phyloP scores from a whole-genome alignment of 2,329 filamentous ascomycete genomes.

The Diaporthe sp. region DNA sequence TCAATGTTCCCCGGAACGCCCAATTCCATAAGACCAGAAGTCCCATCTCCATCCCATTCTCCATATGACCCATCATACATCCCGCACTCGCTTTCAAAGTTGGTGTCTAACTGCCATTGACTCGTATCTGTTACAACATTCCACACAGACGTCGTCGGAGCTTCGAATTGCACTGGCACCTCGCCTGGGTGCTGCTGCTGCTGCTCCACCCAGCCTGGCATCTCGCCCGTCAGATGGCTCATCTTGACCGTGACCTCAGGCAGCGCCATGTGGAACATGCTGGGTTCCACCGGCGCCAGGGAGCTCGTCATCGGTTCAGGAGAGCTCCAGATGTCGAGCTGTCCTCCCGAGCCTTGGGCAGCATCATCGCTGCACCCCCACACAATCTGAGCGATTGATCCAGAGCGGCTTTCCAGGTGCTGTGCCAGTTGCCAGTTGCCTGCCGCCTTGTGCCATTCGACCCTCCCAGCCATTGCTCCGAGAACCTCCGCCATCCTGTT shows the following conservation, averaged over 20 bases:
- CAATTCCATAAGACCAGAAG: background rate
- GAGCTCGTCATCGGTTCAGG: background rate
- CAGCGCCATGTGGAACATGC: background rate
- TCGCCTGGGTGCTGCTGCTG: background rate
- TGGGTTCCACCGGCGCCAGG: background rate
- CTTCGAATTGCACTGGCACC: background rate
- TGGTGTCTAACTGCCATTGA: background rate
- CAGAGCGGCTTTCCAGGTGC: background rate
- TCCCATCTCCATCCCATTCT: background rate
- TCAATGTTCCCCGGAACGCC: background rate
- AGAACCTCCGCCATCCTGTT: conserved; percentile 6
- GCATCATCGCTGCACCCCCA: conserved; percentile 5
- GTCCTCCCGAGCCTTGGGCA: background rate
- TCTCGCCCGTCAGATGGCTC: background rate
- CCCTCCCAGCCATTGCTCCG: background rate
- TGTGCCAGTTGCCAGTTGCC: conserved; percentile 33
- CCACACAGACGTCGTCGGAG: background rate
- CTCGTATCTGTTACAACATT: background rate
- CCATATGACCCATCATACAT: background rate
- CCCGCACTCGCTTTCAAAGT: background rate
- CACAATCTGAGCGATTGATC: conserved; percentile 5
- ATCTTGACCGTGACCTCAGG: background rate
- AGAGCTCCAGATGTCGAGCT: background rate
- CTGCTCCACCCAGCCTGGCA: background rate
- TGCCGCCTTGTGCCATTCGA: conserved; percentile 6